These are phyloP conservation scores for Helminthosporium solani DNA, from an alignment of 2,329 filamentous ascomycete species.

Conservation along the genomic window DNA sequence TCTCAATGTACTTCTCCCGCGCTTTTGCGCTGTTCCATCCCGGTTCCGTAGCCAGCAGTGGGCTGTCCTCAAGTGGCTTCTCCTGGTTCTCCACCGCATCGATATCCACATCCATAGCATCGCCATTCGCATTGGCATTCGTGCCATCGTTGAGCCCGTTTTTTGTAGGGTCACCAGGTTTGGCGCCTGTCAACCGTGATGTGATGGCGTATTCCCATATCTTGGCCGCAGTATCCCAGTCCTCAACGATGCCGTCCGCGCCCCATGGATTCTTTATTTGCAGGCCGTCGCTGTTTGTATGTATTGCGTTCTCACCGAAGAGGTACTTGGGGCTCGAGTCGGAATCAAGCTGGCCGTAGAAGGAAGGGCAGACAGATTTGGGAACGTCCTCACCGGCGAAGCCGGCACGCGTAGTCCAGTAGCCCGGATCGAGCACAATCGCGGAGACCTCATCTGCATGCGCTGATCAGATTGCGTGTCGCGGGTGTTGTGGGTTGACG, in stretches of 20 bases:
- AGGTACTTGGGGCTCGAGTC: conserved; percentile 56
- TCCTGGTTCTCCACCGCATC: conserved; percentile 62
- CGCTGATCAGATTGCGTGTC: conserved; percentile 12
- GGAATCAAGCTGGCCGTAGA: conserved; percentile 66
- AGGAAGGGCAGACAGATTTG: conserved; percentile 87
- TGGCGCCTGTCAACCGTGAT: conserved; percentile 78
- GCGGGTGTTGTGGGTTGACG: conserved; percentile 8
- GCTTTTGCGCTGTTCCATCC: conserved; percentile 88
- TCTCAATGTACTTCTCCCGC: conserved; percentile 90
- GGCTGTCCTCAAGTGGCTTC: conserved; percentile 83
- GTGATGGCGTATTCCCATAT: conserved; percentile 94
- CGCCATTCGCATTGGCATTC: conserved; percentile 56
- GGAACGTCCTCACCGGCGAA: conserved; percentile 98
- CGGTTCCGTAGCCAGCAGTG: conserved; percentile 88
- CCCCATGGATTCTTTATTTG: conserved; percentile 92
- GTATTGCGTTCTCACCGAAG: conserved; percentile 89
- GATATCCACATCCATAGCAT: conserved; percentile 56
- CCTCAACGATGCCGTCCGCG: conserved; percentile 84
- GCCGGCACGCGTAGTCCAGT: conserved; percentile 85
- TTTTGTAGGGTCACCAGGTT: conserved; percentile 66
- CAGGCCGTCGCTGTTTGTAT: conserved; percentile 71
- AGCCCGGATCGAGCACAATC: conserved; percentile 93
- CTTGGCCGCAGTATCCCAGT: conserved; percentile 89
- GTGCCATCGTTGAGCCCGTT: conserved; percentile 76
- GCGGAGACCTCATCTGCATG: conserved; percentile 88